phyloP scores from a whole-genome alignment of 495 filamentous ascomycete species.

The Echria macrotheca region DNA sequence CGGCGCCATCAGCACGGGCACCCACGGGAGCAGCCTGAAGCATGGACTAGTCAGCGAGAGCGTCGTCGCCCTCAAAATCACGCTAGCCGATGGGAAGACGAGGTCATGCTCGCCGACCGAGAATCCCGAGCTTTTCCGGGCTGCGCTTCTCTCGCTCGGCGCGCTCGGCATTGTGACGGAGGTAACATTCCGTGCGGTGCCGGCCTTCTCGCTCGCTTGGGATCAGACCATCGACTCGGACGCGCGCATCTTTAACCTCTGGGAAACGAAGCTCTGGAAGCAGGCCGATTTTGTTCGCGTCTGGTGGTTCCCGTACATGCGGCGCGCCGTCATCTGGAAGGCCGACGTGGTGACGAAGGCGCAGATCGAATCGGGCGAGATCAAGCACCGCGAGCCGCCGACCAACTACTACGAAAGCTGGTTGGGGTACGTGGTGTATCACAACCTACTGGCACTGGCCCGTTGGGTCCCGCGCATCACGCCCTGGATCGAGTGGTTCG shows the following conservation, averaged over 20 bases:
- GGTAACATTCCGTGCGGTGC: slow-evolving; percentile 73
- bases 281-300: slow-evolving; percentile 82
- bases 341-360: slow-evolving; percentile 48
- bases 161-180: slow-evolving; percentile 88
- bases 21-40: slow-evolving; percentile 78
- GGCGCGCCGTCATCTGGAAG: slow-evolving; percentile 79
- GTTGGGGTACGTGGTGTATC: slow-evolving; percentile 83
- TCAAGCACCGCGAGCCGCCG: slow-evolving; percentile 31
- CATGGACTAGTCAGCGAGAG: slow-evolving; percentile 81
- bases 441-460: slow-evolving; percentile 73
- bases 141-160: slow-evolving; percentile 80
- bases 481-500: slow-evolving; percentile 85
- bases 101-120: slow-evolving; percentile 65
- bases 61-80: slow-evolving; percentile 66
- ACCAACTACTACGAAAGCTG: slow-evolving; percentile 70
- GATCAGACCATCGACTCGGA: slow-evolving; percentile 69
- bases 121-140: slow-evolving; percentile 77
- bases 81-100: slow-evolving; percentile 74
- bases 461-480: slow-evolving; percentile 74
- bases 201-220: slow-evolving; percentile 78
- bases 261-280: slow-evolving; percentile 75
- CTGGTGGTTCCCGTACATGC: slow-evolving; percentile 96
- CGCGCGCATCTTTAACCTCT: slow-evolving; percentile 58
- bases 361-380: slow-evolving; percentile 52
- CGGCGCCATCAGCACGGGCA: slow-evolving; percentile 87